phyloP scores from a whole-genome alignment of 2,329 filamentous ascomycete species.

The Periconia sp. region DNA sequence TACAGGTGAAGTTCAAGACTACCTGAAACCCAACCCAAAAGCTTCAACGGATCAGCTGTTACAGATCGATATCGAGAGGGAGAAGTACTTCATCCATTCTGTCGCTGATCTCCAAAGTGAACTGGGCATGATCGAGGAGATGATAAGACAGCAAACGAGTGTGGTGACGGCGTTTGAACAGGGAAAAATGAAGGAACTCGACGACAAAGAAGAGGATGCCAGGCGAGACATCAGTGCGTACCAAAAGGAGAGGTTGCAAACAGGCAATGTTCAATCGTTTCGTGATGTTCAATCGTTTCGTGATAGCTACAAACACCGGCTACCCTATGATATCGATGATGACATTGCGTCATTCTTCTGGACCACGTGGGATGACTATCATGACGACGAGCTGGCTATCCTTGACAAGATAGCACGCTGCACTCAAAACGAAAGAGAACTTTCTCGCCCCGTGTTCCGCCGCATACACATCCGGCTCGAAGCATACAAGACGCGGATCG shows the following conservation, averaged over 20 bases:
- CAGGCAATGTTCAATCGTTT: no score
- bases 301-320: no score
- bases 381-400: no score
- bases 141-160: constrained; percentile 5
- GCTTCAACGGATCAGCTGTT: background rate
- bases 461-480: background rate
- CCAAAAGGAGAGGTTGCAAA: no score
- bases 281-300: no score
- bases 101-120: constrained; percentile 5
- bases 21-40: background rate
- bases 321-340: no score
- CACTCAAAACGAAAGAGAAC: background rate
- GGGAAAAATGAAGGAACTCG: background rate
- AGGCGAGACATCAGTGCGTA: no score
- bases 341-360: no score
- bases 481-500: background rate
- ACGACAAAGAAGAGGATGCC: background rate
- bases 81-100: background rate
- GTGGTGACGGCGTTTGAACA: background rate
- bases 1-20: background rate
- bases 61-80: background rate
- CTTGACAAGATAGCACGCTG: no score
- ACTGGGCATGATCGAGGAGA: constrained; percentile 4
- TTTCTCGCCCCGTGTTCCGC: background rate
- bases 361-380: no score